Base-by-base conservation (phyloP, 2,329 filamentous ascomycete genomes). In the Geosmithia flava region DNA sequence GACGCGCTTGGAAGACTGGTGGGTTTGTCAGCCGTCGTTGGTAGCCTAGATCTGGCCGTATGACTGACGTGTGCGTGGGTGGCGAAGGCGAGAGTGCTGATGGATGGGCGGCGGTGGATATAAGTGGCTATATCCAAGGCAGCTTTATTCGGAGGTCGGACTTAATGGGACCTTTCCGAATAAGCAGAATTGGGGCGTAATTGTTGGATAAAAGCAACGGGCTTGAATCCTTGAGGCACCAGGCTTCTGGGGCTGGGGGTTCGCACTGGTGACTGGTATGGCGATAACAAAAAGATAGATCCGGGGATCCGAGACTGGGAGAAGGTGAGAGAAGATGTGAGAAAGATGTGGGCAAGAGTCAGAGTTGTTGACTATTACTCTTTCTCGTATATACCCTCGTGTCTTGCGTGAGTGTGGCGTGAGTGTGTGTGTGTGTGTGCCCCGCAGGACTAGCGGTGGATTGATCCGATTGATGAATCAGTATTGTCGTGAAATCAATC, bases 1-100 rank as follows among this genome's bases (percentile, higher is more conserved):
- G 58, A 48, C 50, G 56, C 58, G 51, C 55, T 54, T 41, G 52
- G 52, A 48, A 49, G 49, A 51, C 46, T 41, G 51, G 46, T 53
- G 61, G 33, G 61, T 66, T 66, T 66, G 63, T 66, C 62, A 66
- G 63, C 63, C 59, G 58, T 57, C 44, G 48, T 44, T 53, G 50
- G 50, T 51, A 50, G 46, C 53, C 50, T 51, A 51, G 48, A 42
- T 2, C n/a, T 40, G 41, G n/a, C 23, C 7, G 19, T 44, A 42
- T 54, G 56, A 54, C 51, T 55, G 50, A 55, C 44, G 52, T 52
- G 46, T 47, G 45, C 46, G 50, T 15, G 44, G 44, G 50, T 50
- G 48, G 50, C 48, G 46, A 52, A 48, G 48, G 45, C 45, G 20
- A 16, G 15, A 37, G 23, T 8, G 23, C 23, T 8, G 8, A 27